These are phyloP conservation scores for Porpolomopsis calyptriformis DNA, from an alignment of 768 basidiomycete species.

Conservation along the genomic window DNA sequence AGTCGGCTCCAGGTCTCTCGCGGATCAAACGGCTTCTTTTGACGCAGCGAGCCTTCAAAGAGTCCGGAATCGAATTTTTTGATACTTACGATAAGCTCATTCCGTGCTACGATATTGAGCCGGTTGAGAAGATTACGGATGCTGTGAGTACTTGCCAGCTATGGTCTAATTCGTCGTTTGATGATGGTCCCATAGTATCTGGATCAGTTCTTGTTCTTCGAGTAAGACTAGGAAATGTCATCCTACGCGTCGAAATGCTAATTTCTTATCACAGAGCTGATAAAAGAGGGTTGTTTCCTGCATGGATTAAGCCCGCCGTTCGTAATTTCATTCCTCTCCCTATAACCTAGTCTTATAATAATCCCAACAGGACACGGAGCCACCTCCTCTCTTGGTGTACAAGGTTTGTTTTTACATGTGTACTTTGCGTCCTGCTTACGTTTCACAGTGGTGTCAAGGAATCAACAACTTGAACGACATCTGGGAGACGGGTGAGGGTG, in stretches of 20 bases:
- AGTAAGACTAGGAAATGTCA: constrained; percentile 30
- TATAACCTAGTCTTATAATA: not conserved
- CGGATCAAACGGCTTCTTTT: constrained; percentile 95
- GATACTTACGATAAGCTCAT: constrained; percentile 98
- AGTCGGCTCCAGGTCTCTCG: constrained; percentile 49
- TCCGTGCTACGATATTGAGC: constrained; percentile 98
- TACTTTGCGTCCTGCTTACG: not conserved
- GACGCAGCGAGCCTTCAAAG: constrained; percentile 98
- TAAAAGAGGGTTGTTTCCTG: constrained; percentile 94
- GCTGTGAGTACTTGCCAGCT: constrained; percentile 44
- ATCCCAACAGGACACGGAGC: constrained; percentile 66
- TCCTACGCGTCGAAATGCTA: not conserved
- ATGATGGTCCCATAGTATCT: constrained; percentile 49
- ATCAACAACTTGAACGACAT: constrained; percentile 98
- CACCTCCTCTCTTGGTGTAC: constrained; percentile 92
- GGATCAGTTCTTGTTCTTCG: constrained; percentile 98
- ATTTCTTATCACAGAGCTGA: constrained; percentile 47
- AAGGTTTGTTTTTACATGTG: constrained; percentile 35
- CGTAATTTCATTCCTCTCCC: constrained; percentile 11
- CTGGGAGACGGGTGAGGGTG: constrained; percentile 97
- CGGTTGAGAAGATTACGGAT: constrained; percentile 99
- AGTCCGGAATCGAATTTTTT: constrained; percentile 93
- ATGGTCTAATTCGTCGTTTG: constrained; percentile 5
- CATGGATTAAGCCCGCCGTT: constrained; percentile 95
- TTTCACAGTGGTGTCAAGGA: constrained; percentile 81